These are phyloP conservation scores for Plasmodium relictum DNA, from an alignment of 169 alveolate genomes.

Conservation along the genomic window DNA sequence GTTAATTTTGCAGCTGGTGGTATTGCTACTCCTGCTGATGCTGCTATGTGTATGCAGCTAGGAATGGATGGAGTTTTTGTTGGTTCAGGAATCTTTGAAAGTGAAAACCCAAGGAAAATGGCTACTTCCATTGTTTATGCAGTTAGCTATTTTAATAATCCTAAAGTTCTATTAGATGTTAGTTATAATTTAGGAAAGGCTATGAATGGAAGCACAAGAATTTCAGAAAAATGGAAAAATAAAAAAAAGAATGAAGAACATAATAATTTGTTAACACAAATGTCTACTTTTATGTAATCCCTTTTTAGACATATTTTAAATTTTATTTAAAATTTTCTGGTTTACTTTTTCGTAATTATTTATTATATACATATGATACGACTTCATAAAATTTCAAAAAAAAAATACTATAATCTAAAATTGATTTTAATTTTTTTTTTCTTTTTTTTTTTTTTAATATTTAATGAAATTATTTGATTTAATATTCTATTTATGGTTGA, in stretches of 20 bases:
- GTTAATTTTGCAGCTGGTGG: conserved; percentile 90
- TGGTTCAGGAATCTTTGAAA: conserved; percentile 88
- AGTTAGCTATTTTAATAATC: conserved; percentile 65
- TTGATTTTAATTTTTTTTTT: background rate
- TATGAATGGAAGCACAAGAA: conserved; percentile 48
- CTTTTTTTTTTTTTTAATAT: background rate
- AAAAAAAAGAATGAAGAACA: conserved; percentile 35
- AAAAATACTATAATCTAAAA: background rate
- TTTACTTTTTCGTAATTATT: background rate
- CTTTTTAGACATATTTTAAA: background rate
- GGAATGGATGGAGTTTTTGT: conserved; percentile 90
- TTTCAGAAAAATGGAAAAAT: conserved; percentile 66
- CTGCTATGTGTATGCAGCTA: conserved; percentile 83
- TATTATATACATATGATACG: no score
- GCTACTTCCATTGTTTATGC: conserved; percentile 85
- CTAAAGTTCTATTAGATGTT: conserved; percentile 55
- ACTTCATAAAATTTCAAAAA: background rate
- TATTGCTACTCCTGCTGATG: conserved; percentile 87
- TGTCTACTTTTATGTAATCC: background rate
- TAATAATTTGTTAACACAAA: background rate
- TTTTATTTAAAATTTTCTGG: background rate
- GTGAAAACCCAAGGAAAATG: conserved; percentile 82
- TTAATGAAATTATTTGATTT: no score
- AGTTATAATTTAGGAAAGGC: conserved; percentile 59
- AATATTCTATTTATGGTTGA: no score